A percentile compares a stretch with the other conserved stretches of the same genome.
Evolutionary conservation across 2,329 filamentous ascomycete genomes (phyloP).

Genomic region (Colletotrichum eleusines): DNA sequence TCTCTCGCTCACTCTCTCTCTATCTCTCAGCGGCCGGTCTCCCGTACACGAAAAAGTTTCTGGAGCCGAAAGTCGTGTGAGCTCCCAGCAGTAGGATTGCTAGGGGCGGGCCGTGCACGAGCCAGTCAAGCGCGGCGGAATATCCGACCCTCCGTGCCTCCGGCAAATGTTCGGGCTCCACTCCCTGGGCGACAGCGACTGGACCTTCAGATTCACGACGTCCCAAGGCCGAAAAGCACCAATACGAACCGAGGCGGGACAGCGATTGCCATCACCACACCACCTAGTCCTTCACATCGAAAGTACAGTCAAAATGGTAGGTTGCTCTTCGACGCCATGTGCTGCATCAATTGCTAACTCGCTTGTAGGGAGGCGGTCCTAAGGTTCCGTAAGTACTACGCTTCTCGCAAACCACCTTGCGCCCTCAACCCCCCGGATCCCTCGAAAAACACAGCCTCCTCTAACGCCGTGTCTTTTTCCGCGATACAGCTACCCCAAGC

Average conservation of each 20-base stretch:
- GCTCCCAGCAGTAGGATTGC: constrained; percentile 40
- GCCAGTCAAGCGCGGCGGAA: constrained; percentile 27
- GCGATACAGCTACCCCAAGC: constrained; percentile 86
- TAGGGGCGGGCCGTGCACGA: constrained; percentile 33
- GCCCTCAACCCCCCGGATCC: constrained; percentile 4
- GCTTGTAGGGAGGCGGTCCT: constrained; percentile 78
- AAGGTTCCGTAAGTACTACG: constrained; percentile 64
- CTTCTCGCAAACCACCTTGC: constrained; percentile 18
- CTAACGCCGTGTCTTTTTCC: constrained; percentile 32
- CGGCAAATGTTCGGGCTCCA: constrained; percentile 27
- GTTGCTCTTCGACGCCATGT: constrained; percentile 40
- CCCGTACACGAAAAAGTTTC: constrained; percentile 52
- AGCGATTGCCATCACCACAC: constrained; percentile 43
- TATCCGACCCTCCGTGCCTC: constrained; percentile 31
- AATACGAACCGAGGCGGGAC: constrained; percentile 39
- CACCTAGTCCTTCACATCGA: constrained; percentile 49
- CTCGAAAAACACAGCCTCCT: constrained; percentile 42
- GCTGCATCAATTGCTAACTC: constrained; percentile 54
- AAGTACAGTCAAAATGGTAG: constrained; percentile 67
- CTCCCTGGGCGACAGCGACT: constrained; percentile 21
- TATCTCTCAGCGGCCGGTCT: constrained; percentile 33
- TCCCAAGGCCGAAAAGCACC: constrained; percentile 33
- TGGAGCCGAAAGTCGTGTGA: constrained; percentile 54
- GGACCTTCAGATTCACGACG: constrained; percentile 35
- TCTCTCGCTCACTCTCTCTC: background rate